Evolutionary conservation across 2,329 filamentous ascomycete genomes (phyloP).

Genomic region (Curvularia lunata): DNA sequence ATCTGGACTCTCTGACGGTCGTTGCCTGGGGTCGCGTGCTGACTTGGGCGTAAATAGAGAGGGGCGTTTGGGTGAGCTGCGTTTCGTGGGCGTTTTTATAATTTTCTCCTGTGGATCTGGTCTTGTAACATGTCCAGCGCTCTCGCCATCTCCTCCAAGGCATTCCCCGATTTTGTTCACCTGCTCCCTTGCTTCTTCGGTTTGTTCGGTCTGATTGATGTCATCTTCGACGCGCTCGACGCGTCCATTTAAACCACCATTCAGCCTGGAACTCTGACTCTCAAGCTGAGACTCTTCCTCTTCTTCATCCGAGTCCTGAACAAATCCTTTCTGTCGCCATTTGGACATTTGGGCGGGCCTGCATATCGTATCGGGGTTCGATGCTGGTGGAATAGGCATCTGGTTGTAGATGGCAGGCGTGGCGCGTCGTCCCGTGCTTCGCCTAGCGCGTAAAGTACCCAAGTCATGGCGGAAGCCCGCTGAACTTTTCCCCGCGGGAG

Average conservation of each 20-base stretch:
- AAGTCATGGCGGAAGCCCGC: conserved; percentile 14
- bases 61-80: conserved; percentile 20
- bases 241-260: conserved; percentile 23
- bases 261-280: conserved; percentile 25
- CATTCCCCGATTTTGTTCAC: background rate
- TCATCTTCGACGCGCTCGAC: conserved; percentile 28
- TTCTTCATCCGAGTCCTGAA: conserved; percentile 60
- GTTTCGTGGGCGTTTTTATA: conserved; percentile 14
- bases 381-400: conserved; percentile 25
- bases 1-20: conserved; percentile 41
- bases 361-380: conserved; percentile 41
- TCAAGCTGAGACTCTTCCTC: conserved; percentile 46
- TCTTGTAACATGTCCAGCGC: background rate
- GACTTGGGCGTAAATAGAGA: conserved; percentile 31
- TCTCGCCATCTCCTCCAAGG: background rate
- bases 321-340: conserved; percentile 58
- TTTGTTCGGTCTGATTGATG: conserved; percentile 1
- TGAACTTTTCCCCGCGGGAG: conserved; percentile 26
- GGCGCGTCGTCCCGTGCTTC: conserved; percentile 34
- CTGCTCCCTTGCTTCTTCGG: background rate
- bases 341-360: conserved; percentile 53
- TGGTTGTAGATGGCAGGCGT: conserved; percentile 16
- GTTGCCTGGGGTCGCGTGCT: conserved; percentile 3
- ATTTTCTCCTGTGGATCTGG: background rate
- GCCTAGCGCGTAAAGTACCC: conserved; percentile 25